Evolutionary conservation across 2,329 filamentous ascomycete species (phyloP), one percentile per base, ranked within the genome.

Genomic region (Alternaria sp.): DNA sequence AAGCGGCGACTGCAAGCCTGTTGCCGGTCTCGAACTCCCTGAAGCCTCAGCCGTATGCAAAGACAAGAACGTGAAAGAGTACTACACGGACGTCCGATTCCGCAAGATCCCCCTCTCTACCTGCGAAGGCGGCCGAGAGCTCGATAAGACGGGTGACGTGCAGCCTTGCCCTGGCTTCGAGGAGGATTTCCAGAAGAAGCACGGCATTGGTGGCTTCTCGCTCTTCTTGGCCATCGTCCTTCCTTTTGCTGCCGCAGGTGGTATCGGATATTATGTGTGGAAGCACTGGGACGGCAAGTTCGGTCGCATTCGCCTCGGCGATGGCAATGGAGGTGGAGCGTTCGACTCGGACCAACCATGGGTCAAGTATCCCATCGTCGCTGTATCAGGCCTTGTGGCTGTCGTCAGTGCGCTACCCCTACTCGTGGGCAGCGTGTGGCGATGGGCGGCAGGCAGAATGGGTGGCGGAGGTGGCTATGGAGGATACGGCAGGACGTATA

Each of bases 101-200:
- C 91, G 96, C 55, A 90, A 90, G 61, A 92, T 99, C 61, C 95
- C 94, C 0, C 87, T 97, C 52, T 93, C 93, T 1, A 98, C 94
- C 0, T 99, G 96, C 79, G 68, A 86, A 46, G 93, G 90, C 36
- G 96, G 95, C 45, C 81, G 81, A 5, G 90, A 95, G 73, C 84
- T 92, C 51, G 93, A 97, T 78, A 90, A 90, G 79, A 86, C 84
- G 13, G 84, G 86, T 30, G 79, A 83, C 10, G 80, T 88, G 1
- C 84, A 88, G 52, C 82, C 91, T 2, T 99, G 96, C 79, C 87
- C 89, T 1, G 90, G 90, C 55, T 90, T 95, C 70, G 92, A 97
- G 77, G 86, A 93, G 13, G 92, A 97, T 71, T 98, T 91, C 71
- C 83, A 92, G 65, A 86, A 91, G 79, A 91, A 90, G 65, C 84